Base-by-base conservation (phyloP, 1,139 yeast genomes). In the Zygosaccharomyces sapae region DNA sequence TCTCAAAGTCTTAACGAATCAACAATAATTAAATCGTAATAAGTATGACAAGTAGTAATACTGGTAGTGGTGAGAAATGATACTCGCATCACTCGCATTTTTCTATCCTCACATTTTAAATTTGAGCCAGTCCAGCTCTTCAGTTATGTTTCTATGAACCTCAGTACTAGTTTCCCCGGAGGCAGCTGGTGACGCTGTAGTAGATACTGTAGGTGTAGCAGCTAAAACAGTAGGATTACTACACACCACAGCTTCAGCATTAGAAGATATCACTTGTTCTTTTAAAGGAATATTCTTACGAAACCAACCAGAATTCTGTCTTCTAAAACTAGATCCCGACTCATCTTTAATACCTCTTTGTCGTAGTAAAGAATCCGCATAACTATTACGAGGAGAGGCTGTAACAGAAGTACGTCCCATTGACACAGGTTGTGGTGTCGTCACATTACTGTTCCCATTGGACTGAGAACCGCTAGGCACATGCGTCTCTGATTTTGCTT, bases 91-190 rank as follows among this genome's bases (percentile, higher is more conserved):
- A n/a, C n/a, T n/a, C n/a, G n/a, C n/a, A n/a, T n/a, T n/a, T 27
- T 27, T 13, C 27, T 19, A 20, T n/a, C 35, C 34, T 38, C 13
- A 63, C 47, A 64, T 55, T 7, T 68, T 68, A 51, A 65, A 65
- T 44, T 62, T 63, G 20, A 65, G 50, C 69, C 69, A 65, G n/a
- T 63, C 68, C 27, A 65, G 51, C 46, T 64, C 69, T 41, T 62
- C 65, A 30, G 58, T 52, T 2, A 54, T 50, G 33, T 35, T 44
- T 16, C 41, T 41, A 13, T 48, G 47, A 12, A 40, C 18, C 16
- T 37, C 49, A 18, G 33, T 40, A 30, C 45, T 40, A 25, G 35
- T 43, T 25, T 47, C 43, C 18, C 42, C 47, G 8, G 43, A 46
- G 12, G 49, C 33, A 5, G 44, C 49, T 22, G 53, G 47, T 4